Conservation (phyloP, 129 eudicot genomes). For the Flaveria robusta region DNA sequence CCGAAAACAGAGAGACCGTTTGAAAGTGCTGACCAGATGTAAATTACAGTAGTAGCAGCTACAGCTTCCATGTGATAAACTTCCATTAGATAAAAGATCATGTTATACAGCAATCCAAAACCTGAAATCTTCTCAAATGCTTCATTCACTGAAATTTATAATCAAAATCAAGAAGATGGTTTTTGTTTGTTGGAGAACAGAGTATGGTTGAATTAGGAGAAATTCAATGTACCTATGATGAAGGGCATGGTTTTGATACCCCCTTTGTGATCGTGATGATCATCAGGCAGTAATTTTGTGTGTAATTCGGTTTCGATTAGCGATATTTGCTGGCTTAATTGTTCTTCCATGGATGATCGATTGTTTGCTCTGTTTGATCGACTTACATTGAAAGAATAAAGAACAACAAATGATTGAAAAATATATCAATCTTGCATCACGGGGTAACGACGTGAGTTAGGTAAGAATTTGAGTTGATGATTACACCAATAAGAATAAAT, state of each 20-base stretch:
- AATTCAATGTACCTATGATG: slow-evolving; percentile 34
- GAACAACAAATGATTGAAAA: too few species aligned
- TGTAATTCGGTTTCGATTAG: slow-evolving; percentile 7
- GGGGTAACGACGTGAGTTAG: too few species aligned
- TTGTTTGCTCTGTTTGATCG: neutral
- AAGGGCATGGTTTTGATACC: slow-evolving; percentile 43
- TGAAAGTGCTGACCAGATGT: slow-evolving; percentile 36
- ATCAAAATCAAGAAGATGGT: too few species aligned
- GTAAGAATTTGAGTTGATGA: too few species aligned
- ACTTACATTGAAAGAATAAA: too few species aligned
- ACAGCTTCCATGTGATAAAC: slow-evolving; percentile 46
- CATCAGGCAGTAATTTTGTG: slow-evolving; percentile 24
- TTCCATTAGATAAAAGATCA: slow-evolving; percentile 50
- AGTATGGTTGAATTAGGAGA: too few species aligned
- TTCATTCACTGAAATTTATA: slow-evolving; percentile 27
- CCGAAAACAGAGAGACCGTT: slow-evolving; percentile 44
- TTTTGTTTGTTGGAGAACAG: too few species aligned
- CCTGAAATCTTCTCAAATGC: slow-evolving; percentile 50
- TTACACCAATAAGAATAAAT: too few species aligned
- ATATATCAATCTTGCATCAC: too few species aligned
- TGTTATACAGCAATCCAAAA: slow-evolving; percentile 36
- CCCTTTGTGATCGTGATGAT: slow-evolving; percentile 29
- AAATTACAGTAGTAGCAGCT: slow-evolving; percentile 33
- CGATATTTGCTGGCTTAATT: neutral
- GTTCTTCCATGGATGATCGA: slow-evolving; percentile 30